Conservation (phyloP, 495 filamentous ascomycete species). For the Sordaria brevicollis region DNA sequence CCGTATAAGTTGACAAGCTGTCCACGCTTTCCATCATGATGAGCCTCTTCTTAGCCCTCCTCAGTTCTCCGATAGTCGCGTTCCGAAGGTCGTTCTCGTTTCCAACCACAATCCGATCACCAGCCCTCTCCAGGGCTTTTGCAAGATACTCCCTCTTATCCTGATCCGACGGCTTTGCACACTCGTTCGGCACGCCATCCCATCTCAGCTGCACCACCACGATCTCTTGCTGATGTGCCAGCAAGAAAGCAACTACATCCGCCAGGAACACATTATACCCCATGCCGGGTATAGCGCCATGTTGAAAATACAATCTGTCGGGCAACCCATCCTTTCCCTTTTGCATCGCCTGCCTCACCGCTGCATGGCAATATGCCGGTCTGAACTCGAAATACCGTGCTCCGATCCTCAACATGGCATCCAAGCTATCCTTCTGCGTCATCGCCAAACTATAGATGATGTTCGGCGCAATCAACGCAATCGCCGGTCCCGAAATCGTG, state of each 20-base stretch:
- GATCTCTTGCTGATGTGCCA: slow-evolving; percentile 35
- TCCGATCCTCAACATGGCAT: slow-evolving; percentile 36
- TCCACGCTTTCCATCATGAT: slow-evolving; percentile 35
- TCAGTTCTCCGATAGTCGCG: slow-evolving; percentile 29
- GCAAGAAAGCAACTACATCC: slow-evolving; percentile 34
- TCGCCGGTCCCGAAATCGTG: slow-evolving; percentile 23
- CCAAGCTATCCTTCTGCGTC: slow-evolving; percentile 42
- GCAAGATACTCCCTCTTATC: slow-evolving; percentile 32
- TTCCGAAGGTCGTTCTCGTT: slow-evolving; percentile 26
- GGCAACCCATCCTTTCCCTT: slow-evolving; percentile 14
- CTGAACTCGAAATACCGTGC: slow-evolving; percentile 48
- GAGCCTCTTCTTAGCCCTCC: slow-evolving; percentile 33
- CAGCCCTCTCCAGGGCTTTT: slow-evolving; percentile 20
- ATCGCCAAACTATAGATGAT: slow-evolving; percentile 43
- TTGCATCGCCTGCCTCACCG: slow-evolving; percentile 21
- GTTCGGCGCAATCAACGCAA: slow-evolving; percentile 33
- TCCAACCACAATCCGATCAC: slow-evolving; percentile 22
- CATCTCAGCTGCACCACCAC: slow-evolving; percentile 42
- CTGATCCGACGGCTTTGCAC: slow-evolving; percentile 29
- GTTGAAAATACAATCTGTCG: slow-evolving; percentile 43
- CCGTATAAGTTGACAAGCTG: slow-evolving; percentile 41
- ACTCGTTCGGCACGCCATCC: slow-evolving; percentile 42
- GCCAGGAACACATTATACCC: slow-evolving; percentile 37
- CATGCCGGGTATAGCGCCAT: slow-evolving; percentile 45
- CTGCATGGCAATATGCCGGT: slow-evolving; percentile 36